phyloP scores from a whole-genome alignment of 2,329 filamentous ascomycete genomes.

The Emericellopsis cladophorae region DNA sequence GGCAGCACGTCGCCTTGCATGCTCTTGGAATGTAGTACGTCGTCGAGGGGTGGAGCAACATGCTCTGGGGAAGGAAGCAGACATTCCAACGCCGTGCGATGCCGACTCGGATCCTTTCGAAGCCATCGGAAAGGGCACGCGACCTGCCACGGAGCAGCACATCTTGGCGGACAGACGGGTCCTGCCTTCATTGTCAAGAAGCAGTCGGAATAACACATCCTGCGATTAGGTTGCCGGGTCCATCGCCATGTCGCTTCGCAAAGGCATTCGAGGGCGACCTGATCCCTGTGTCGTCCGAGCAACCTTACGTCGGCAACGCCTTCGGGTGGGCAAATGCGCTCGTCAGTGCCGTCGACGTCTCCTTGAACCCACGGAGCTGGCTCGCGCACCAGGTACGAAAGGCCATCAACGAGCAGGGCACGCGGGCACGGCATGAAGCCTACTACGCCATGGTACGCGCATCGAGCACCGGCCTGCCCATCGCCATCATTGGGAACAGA shows the following conservation, averaged over 20 bases:
- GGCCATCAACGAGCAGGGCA: conserved; percentile 16
- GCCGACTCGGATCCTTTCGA: conserved; percentile 14
- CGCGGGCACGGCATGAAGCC: conserved; percentile 19
- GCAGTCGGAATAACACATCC: no score
- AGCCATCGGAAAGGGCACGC: conserved; percentile 5
- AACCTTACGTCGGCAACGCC: conserved; percentile 10
- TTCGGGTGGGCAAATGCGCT: conserved; percentile 7
- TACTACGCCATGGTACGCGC: conserved; percentile 7
- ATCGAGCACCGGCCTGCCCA: not conserved
- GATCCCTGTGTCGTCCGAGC: not conserved
- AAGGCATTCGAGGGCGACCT: no score
- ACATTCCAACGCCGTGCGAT: conserved; percentile 11
- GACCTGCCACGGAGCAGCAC: conserved; percentile 9
- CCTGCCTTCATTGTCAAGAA: conserved; percentile 2
- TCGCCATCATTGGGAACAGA: not conserved
- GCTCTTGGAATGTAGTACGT: conserved; percentile 21
- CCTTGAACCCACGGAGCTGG: conserved; percentile 14
- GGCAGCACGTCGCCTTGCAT: conserved; percentile 26
- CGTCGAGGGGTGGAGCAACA: conserved; percentile 22
- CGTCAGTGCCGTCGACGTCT: conserved; percentile 9
- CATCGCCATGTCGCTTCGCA: no score
- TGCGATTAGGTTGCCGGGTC: no score
- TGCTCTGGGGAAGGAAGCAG: conserved; percentile 16
- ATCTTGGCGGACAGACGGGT: conserved; percentile 5
- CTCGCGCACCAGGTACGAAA: conserved; percentile 12